phyloP scores from a whole-genome alignment of 1,139 yeast genomes.

The Kodamaea sp. region DNA sequence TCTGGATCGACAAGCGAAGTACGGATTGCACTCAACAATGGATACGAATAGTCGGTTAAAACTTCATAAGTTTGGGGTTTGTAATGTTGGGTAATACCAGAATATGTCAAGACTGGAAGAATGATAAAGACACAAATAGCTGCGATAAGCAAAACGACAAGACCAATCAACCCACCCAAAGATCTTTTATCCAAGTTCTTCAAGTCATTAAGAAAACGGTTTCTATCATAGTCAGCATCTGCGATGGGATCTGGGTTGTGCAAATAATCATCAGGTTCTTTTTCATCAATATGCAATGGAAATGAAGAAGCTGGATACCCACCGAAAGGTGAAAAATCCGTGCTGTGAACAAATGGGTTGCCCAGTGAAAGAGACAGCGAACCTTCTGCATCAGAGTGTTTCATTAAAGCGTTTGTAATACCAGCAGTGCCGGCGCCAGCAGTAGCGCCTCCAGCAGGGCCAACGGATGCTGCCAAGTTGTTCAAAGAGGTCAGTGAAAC shows the following conservation, averaged over 20 bases:
- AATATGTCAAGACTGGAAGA: slow-evolving; percentile 27
- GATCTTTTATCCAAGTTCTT: slow-evolving; percentile 24
- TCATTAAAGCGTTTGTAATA: slow-evolving; percentile 1
- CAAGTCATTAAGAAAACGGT: slow-evolving; percentile 24
- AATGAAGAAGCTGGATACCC: slow-evolving; percentile 31
- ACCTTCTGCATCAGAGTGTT: slow-evolving; percentile 10
- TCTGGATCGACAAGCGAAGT: slow-evolving; percentile 27
- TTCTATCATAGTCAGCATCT: slow-evolving; percentile 28
- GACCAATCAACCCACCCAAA: slow-evolving; percentile 22
- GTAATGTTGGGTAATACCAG: slow-evolving; percentile 17
- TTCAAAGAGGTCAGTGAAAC: slow-evolving; percentile 42
- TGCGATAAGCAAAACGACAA: slow-evolving; percentile 17
- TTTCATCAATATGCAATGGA: slow-evolving; percentile 29
- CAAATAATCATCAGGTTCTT: slow-evolving; percentile 29
- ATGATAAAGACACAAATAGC: slow-evolving; percentile 23
- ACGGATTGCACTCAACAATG: slow-evolving; percentile 22
- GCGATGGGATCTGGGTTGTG: slow-evolving; percentile 33
- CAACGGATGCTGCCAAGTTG: slow-evolving; percentile 12
- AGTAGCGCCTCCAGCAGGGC: slow-evolving; percentile 21
- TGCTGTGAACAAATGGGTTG: slow-evolving; percentile 13
- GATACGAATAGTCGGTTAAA: slow-evolving; percentile 23
- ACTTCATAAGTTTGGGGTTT: slow-evolving; percentile 21
- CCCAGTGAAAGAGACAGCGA: slow-evolving; percentile 11
- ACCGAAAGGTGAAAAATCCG: slow-evolving; percentile 27
- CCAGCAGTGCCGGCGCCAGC: slow-evolving; percentile 10